Evolutionary conservation across 208 protist species (phyloP).

Genomic region (Borovskyia barvae): DNA sequence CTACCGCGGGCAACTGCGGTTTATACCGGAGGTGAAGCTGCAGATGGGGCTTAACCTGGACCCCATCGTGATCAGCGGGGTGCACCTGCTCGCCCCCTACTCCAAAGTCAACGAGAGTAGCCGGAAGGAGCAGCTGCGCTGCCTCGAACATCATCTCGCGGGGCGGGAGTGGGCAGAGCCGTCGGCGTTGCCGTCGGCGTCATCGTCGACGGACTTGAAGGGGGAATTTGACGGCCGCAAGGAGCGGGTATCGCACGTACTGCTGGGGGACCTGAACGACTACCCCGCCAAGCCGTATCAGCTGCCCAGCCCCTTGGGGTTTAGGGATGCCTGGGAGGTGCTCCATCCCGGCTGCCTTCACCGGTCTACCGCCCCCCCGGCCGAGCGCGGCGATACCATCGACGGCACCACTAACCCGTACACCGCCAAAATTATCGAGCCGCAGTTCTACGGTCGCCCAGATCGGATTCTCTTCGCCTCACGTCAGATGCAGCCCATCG

Average conservation of each 20-base stretch:
- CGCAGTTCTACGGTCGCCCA: conserved; percentile 56
- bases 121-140: no score
- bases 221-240: no score
- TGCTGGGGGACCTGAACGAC: conserved; percentile 65
- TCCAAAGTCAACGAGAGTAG: no score
- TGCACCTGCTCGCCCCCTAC: no score
- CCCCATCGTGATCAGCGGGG: conserved; percentile 43
- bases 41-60: conserved; percentile 24
- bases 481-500: conserved; percentile 38
- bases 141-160: no score
- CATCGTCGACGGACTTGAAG: no score
- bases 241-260: no score
- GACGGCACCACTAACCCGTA: conserved; percentile 44
- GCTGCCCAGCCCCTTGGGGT: conserved; percentile 34
- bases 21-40: conserved; percentile 47
- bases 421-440: conserved; percentile 52
- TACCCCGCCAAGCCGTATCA: conserved; percentile 35
- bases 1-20: conserved; percentile 42
- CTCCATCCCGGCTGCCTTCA: conserved; percentile 25
- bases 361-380: conserved; percentile 1
- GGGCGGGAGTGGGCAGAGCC: no score
- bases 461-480: conserved; percentile 48
- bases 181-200: no score
- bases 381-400: conserved; percentile 53
- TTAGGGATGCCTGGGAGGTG: conserved; percentile 46